Conservation (phyloP, 306 rosid species). For the Macrotyloma uniflorum region DNA sequence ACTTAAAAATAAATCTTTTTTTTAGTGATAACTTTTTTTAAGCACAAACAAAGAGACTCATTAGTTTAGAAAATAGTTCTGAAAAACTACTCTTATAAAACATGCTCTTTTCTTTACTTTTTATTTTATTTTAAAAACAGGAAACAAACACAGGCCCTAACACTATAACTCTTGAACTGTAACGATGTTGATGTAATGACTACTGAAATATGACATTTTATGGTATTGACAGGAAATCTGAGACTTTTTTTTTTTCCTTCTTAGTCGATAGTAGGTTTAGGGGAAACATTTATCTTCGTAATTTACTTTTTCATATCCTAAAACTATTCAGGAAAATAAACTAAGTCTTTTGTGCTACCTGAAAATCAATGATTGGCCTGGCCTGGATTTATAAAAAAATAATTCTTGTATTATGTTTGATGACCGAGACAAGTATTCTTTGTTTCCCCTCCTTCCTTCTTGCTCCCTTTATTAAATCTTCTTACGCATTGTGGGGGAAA, state of each 20-base stretch:
- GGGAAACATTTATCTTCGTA: not conserved
- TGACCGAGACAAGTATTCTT: not conserved
- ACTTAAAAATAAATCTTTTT: no score
- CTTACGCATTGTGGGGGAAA: constrained; percentile 14
- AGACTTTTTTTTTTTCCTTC: not conserved
- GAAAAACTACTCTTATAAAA: not conserved
- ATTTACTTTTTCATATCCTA: not conserved
- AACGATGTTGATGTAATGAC: not conserved
- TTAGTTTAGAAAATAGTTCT: not conserved
- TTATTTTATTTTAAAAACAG: not conserved
- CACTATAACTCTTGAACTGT: not conserved
- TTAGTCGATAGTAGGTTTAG: not conserved
- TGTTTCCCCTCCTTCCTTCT: not conserved
- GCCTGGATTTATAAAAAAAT: constrained; percentile 19
- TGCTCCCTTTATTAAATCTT: not conserved
- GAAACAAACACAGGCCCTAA: not conserved
- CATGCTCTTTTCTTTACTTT: not conserved
- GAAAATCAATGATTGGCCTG: not conserved
- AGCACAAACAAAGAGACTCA: no score
- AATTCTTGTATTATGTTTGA: not conserved
- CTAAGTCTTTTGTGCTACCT: not conserved
- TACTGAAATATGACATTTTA: not conserved
- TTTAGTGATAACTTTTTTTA: no score
- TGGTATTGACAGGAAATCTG: not conserved
- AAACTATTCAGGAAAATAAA: not conserved